A percentile compares a stretch with the other conserved stretches of the same genome.
Evolutionary conservation across 352 stramenopile genomes (phyloP).

Genomic region (Paralagenidium karlingii): DNA sequence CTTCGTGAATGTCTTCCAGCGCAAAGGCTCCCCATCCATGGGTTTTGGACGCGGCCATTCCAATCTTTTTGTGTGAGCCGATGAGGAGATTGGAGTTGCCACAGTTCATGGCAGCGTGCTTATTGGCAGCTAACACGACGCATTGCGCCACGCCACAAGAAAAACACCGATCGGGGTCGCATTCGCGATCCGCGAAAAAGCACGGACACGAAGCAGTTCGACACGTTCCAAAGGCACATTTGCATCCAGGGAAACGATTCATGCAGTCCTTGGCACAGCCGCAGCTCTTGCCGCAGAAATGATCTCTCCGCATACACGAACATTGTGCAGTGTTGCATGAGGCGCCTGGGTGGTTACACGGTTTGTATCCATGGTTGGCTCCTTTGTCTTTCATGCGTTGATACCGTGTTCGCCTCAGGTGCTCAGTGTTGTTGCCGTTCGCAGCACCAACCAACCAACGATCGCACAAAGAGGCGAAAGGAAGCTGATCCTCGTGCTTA

Average conservation of each 20-base stretch:
- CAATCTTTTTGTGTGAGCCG: slow-evolving; percentile 32
- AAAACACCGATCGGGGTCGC: slow-evolving; percentile 49
- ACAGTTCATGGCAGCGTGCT: slow-evolving; percentile 18
- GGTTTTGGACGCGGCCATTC: slow-evolving; percentile 38
- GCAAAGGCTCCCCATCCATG: slow-evolving; percentile 71
- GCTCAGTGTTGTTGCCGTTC: slow-evolving; percentile 48
- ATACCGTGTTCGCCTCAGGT: slow-evolving; percentile 47
- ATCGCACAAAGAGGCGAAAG: too few relatives aligned
- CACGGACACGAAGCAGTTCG: slow-evolving; percentile 47
- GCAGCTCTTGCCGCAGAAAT: slow-evolving; percentile 67
- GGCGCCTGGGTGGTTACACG: slow-evolving; percentile 36
- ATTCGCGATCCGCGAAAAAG: slow-evolving; percentile 56
- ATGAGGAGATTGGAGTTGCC: slow-evolving; percentile 60
- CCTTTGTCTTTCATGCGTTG: slow-evolving; percentile 76
- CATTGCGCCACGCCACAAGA: slow-evolving; percentile 63
- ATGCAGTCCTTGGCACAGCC: slow-evolving; percentile 48
- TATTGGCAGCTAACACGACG: slow-evolving; percentile 16
- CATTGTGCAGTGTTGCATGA: slow-evolving; percentile 55
- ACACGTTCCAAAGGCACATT: slow-evolving; percentile 41
- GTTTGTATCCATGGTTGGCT: slow-evolving; percentile 58
- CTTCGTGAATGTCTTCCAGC: slow-evolving; percentile 27
- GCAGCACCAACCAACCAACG: slow-evolving; percentile 16
- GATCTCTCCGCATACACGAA: slow-evolving; percentile 68
- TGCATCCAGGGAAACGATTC: slow-evolving; percentile 65
- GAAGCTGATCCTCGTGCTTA: too few relatives aligned